These are phyloP conservation scores for Nemania diffusa DNA, from an alignment of 2,329 filamentous ascomycete genomes.

Conservation along the genomic window DNA sequence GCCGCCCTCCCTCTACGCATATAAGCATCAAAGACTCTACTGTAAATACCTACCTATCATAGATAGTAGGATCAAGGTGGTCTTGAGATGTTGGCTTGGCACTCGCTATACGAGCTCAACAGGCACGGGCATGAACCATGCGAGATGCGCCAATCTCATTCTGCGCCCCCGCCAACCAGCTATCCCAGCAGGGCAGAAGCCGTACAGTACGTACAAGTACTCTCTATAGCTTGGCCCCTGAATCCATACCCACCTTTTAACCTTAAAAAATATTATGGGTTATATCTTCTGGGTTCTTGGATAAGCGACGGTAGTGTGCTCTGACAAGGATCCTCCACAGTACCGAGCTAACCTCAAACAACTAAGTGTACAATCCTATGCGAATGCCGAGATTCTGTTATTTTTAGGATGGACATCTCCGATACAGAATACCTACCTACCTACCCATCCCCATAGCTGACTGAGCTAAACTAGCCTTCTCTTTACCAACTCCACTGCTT, in stretches of 20 bases:
- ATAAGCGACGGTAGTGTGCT: too few relatives aligned
- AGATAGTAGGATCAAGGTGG: too few relatives aligned
- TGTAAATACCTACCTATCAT: too few relatives aligned
- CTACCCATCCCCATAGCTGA: too few relatives aligned
- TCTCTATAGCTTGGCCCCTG: too few relatives aligned
- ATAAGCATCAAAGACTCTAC: too few relatives aligned
- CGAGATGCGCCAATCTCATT: background rate
- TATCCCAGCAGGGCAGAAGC: background rate
- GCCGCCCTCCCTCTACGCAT: background rate
- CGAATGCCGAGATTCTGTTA: slow-evolving; percentile 9
- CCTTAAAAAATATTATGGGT: slow-evolving; percentile 26
- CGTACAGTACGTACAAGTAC: too few relatives aligned
- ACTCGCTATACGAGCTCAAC: background rate
- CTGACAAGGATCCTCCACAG: background rate
- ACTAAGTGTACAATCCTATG: background rate
- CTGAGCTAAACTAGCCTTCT: too few relatives aligned
- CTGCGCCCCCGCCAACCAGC: background rate
- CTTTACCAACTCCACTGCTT: background rate
- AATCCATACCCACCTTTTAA: slow-evolving; percentile 24
- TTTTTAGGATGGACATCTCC: slow-evolving; percentile 27
- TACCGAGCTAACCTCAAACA: background rate
- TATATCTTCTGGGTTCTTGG: too few relatives aligned
- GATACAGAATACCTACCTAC: too few relatives aligned
- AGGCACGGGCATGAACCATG: slow-evolving; percentile 12
- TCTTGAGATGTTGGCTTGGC: too few relatives aligned